Percentiles rank a stretch among this genome's conserved stretches.
phyloP scores from a whole-genome alignment of 352 stramenopile genomes.

The Aphanomyces invadans region DNA sequence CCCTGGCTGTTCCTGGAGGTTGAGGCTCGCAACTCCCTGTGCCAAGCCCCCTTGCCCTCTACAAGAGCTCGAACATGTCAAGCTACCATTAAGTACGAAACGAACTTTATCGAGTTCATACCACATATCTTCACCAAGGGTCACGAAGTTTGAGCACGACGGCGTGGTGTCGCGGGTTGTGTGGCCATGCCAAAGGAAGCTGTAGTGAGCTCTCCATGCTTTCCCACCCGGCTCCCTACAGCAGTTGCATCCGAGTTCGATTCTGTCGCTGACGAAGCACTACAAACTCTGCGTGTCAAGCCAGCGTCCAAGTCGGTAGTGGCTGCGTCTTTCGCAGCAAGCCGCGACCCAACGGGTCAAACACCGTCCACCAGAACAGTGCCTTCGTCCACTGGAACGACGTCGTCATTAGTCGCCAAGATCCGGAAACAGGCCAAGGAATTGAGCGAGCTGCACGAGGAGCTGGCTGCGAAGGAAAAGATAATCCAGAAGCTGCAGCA shows the following conservation, averaged over 20 bases:
- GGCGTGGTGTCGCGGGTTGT: neutral
- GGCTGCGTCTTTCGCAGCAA: neutral
- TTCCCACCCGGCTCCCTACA: neutral
- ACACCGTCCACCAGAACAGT: neutral
- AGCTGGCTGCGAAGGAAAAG: constrained; percentile 50
- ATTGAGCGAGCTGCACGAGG: constrained; percentile 60
- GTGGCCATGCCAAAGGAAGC: neutral
- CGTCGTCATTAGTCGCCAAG: constrained; percentile 67
- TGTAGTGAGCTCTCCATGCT: neutral
- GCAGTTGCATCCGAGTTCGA: neutral
- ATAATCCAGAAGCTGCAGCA: constrained; percentile 41
- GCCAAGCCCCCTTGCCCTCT: too few species aligned
- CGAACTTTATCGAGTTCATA: neutral
- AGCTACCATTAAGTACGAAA: constrained; percentile 8
- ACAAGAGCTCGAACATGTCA: too few species aligned
- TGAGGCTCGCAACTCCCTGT: too few species aligned
- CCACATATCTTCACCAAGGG: neutral
- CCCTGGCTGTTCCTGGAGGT: too few species aligned
- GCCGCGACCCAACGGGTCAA: neutral
- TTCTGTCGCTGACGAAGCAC: neutral
- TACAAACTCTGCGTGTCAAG: neutral
- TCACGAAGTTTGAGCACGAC: neutral
- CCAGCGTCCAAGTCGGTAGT: neutral
- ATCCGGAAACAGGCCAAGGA: constrained; percentile 59
- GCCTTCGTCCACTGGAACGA: constrained; percentile 34